Conservation (phyloP, 495 filamentous ascomycete genomes). For the Penicillium simplicissimum region DNA sequence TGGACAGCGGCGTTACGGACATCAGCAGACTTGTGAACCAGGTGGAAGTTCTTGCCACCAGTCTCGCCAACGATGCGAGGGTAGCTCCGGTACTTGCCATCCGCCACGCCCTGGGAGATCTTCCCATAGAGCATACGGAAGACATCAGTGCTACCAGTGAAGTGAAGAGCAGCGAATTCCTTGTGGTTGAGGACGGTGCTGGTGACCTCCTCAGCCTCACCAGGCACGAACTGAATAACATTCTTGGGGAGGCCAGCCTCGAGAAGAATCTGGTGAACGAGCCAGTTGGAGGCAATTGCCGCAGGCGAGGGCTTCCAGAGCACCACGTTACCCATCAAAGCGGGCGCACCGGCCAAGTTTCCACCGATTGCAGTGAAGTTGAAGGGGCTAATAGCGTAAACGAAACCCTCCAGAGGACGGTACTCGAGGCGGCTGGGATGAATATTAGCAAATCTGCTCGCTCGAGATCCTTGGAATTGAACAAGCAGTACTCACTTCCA, state of each 20-base stretch:
- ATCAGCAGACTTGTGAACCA: constrained; percentile 73
- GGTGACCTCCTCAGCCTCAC: constrained; percentile 76
- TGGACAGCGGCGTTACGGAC: constrained; percentile 73
- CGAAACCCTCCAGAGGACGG: constrained; percentile 81
- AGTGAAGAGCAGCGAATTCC: constrained; percentile 77
- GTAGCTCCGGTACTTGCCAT: constrained; percentile 72
- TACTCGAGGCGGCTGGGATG: constrained; percentile 65
- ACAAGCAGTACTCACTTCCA: constrained; percentile 60
- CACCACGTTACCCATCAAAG: constrained; percentile 82
- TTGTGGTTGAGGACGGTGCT: constrained; percentile 66
- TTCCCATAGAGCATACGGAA: constrained; percentile 77
- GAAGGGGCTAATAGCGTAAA: constrained; percentile 84
- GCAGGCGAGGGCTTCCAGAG: constrained; percentile 84
- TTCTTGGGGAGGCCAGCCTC: constrained; percentile 77
- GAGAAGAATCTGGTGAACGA: constrained; percentile 79
- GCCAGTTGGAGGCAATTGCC: constrained; percentile 73
- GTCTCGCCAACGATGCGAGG: constrained; percentile 85
- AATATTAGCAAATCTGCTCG: constrained; percentile 4
- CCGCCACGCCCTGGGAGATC: constrained; percentile 70
- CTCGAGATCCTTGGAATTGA: not conserved
- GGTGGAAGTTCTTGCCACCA: constrained; percentile 87
- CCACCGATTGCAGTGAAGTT: constrained; percentile 89
- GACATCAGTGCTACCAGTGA: constrained; percentile 80
- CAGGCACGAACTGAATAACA: constrained; percentile 84
- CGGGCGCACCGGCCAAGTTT: constrained; percentile 73